Evolutionary conservation across 2,329 filamentous ascomycete genomes (phyloP).

Genomic region (Arachnomyces sp.): DNA sequence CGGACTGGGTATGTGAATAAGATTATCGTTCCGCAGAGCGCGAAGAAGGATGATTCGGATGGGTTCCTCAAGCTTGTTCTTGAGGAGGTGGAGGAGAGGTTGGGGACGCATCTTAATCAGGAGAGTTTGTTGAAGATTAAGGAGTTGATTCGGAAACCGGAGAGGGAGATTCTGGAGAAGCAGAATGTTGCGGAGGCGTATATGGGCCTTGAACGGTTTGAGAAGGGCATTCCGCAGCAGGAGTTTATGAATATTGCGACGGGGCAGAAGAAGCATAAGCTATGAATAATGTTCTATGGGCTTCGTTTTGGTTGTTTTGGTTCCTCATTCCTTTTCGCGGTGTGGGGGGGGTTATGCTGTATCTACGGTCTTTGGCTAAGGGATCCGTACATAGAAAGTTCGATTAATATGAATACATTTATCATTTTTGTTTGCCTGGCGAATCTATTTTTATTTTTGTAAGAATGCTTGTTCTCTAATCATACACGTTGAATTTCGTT

Average conservation of each 20-base stretch:
- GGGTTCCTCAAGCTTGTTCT: constrained; percentile 67
- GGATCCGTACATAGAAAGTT: neutral
- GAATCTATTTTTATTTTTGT: constrained; percentile 2
- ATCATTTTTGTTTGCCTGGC: neutral
- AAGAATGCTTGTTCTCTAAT: neutral
- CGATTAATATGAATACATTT: neutral
- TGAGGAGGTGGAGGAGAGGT: constrained; percentile 68
- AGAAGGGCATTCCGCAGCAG: constrained; percentile 72
- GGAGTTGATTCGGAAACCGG: constrained; percentile 67
- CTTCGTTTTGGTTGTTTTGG: neutral
- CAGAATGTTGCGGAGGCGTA: constrained; percentile 82
- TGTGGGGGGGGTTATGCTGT: neutral
- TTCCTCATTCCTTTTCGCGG: neutral
- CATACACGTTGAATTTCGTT: constrained; percentile 1
- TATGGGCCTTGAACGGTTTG: constrained; percentile 72
- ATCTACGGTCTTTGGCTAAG: neutral
- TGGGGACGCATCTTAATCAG: constrained; percentile 72
- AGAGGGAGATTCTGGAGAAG: constrained; percentile 62
- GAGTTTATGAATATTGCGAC: constrained; percentile 80
- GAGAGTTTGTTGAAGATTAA: constrained; percentile 80
- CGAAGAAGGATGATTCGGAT: constrained; percentile 53
- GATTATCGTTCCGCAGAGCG: constrained; percentile 56
- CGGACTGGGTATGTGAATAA: constrained; percentile 77
- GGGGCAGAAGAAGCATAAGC: constrained; percentile 90
- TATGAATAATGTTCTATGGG: constrained; percentile 44